Evolutionary conservation across 495 filamentous ascomycete genomes (phyloP), one percentile per base, ranked within the genome.

Genomic region (Tetracladium setigerum): DNA sequence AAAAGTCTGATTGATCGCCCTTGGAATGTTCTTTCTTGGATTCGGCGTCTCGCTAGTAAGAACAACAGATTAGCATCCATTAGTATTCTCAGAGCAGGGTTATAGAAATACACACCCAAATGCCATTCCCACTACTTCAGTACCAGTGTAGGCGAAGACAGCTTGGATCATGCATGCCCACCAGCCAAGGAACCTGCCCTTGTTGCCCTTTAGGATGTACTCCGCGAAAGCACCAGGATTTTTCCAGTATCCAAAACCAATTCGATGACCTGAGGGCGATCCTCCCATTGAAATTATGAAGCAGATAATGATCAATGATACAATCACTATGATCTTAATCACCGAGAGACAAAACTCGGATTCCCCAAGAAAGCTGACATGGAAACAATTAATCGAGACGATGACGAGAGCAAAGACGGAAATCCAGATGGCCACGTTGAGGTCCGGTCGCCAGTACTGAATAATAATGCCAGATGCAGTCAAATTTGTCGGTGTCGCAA

Each of bases 361-460:
- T 56, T 78, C 74, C 34, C 74, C 75, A 36, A 75, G 77, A 10
- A 65, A 67, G 13, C 74, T 63, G 18, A 79, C 67, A 39, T 76
- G 70, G 2, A 71, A 63, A 30, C 81, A 60, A 4, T 74, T 71
- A 6, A 79, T 70, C 5, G 67, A 49, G 12, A 73, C 68, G 10
- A 76, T 77, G 10, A 79, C 46, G n/a, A 73, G 46, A 48, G 79
- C 74, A 41, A 81, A 74, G 17, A 72, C 55, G 22, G 73, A 62
- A 33, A 82, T 73, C 59, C 78, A 78, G 5, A 72, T 60, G 0
- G 72, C 65, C 0, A 72, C 63, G 47, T 64, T 68, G 45, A 68
- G n/a, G n/a, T n/a, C n/a, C n/a, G n/a, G n/a, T n/a, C n/a, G n/a
- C 87, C 87, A 92, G 58, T 78, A 90, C 46, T 83, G 77, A 31